phyloP scores from a whole-genome alignment of 1,139 yeast genomes.

The Lodderomyces elongisporus region DNA sequence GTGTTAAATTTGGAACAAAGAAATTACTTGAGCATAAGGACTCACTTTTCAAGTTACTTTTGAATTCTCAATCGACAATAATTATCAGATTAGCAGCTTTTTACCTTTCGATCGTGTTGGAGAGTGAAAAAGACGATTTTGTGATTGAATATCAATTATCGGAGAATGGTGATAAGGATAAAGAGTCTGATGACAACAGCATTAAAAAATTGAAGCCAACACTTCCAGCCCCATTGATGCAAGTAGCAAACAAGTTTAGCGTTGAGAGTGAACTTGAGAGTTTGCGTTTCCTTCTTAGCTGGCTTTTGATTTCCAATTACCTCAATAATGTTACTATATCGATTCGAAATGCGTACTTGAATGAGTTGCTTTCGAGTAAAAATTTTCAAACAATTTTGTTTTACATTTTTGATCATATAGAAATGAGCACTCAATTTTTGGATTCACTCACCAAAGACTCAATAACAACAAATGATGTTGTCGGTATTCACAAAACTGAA shows the following conservation, averaged over 20 bases:
- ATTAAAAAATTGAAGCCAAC: no score
- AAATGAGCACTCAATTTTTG: conserved; percentile 29
- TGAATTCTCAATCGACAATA: conserved; percentile 18
- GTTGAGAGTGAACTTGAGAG: conserved; percentile 14
- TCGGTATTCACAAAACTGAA: conserved; percentile 17
- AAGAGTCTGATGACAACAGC: no score
- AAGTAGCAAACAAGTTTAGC: conserved; percentile 11
- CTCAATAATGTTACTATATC: conserved; percentile 55
- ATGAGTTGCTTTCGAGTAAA: conserved; percentile 46
- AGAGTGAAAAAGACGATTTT: conserved; percentile 45
- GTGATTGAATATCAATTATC: conserved; percentile 59
- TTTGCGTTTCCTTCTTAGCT: conserved; percentile 57
- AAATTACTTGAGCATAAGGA: conserved; percentile 14
- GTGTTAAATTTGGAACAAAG: conserved; percentile 9
- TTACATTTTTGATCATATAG: conserved; percentile 47
- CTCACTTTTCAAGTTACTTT: conserved; percentile 20
- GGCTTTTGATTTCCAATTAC: conserved; percentile 61
- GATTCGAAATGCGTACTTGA: conserved; percentile 4
- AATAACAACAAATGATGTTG: conserved; percentile 17
- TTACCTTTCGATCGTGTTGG: conserved; percentile 32
- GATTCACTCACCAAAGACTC: conserved; percentile 9
- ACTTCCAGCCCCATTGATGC: conserved; percentile 33
- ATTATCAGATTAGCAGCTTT: conserved; percentile 35
- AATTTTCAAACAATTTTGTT: conserved; percentile 45
- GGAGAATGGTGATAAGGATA: conserved; percentile 21